Evolutionary conservation across 2,329 filamentous ascomycete genomes (phyloP).

Genomic region (Ophiostoma triangulosporum): DNA sequence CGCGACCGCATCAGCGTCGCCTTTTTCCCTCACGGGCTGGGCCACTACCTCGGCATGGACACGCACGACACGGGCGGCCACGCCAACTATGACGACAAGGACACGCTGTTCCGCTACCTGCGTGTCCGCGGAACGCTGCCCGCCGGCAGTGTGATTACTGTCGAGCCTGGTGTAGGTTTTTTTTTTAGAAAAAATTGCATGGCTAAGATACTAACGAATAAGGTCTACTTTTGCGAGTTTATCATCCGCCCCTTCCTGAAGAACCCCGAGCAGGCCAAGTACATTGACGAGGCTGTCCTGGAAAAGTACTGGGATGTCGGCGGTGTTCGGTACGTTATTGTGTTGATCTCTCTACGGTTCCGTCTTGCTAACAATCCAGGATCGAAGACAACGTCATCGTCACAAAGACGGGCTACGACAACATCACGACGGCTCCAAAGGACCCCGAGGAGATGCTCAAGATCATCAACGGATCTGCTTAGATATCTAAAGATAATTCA

Average conservation of each 20-base stretch:
- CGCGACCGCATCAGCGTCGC: slow-evolving; percentile 68
- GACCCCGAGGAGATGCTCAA: slow-evolving; percentile 44
- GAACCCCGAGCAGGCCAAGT: slow-evolving; percentile 58
- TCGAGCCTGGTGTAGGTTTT: slow-evolving; percentile 70
- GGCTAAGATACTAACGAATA: slow-evolving; percentile 10
- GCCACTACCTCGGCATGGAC: slow-evolving; percentile 85
- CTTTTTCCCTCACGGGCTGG: slow-evolving; percentile 84
- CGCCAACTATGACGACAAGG: slow-evolving; percentile 63
- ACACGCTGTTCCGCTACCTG: slow-evolving; percentile 78
- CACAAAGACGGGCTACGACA: slow-evolving; percentile 46
- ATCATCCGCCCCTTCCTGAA: slow-evolving; percentile 72
- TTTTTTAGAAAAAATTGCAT: no score
- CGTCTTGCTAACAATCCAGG: slow-evolving; percentile 16
- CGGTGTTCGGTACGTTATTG: slow-evolving; percentile 48
- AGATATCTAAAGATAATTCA: neutral
- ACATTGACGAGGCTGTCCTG: slow-evolving; percentile 61
- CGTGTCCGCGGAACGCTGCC: slow-evolving; percentile 64
- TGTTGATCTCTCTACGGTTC: neutral
- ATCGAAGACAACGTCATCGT: slow-evolving; percentile 54
- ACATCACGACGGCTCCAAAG: slow-evolving; percentile 52
- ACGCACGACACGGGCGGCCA: slow-evolving; percentile 79
- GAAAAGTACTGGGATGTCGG: slow-evolving; percentile 73
- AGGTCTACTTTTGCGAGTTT: slow-evolving; percentile 84
- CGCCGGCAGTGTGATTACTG: slow-evolving; percentile 73
- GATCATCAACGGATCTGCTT: slow-evolving; percentile 26